A percentile compares a stretch with the other conserved stretches of the same genome.
Conservation (phyloP, 768 basidiomycete genomes). For the Lactifluus subvellereus region DNA sequence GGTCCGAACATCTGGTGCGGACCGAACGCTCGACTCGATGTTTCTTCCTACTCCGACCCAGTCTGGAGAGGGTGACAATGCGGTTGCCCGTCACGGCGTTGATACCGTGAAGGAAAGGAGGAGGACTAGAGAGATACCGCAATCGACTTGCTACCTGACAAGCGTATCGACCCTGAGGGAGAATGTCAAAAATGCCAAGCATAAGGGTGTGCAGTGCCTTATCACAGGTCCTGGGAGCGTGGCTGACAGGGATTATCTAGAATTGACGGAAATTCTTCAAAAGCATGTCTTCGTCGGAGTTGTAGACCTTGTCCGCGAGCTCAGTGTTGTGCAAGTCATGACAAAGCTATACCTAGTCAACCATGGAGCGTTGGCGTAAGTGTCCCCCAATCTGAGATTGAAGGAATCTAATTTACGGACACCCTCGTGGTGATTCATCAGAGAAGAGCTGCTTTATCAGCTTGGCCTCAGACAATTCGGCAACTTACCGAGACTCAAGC, state of each 20-base stretch:
- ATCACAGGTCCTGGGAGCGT: background rate
- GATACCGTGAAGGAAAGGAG: slow-evolving; percentile 7
- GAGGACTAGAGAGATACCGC: slow-evolving; percentile 30
- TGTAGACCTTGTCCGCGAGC: slow-evolving; percentile 64
- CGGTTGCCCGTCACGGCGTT: slow-evolving; percentile 3
- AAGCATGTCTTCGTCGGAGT: slow-evolving; percentile 92
- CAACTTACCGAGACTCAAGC: slow-evolving; percentile 62
- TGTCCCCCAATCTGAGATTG: slow-evolving; percentile 17
- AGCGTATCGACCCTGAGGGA: slow-evolving; percentile 67
- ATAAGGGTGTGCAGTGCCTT: slow-evolving; percentile 48
- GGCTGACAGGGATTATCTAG: slow-evolving; percentile 37
- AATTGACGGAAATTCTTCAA: slow-evolving; percentile 73
- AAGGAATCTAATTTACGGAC: background rate
- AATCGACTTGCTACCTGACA: slow-evolving; percentile 70
- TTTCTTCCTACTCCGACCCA: slow-evolving; percentile 60
- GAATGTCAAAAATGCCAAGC: slow-evolving; percentile 52
- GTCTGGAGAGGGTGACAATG: slow-evolving; percentile 19
- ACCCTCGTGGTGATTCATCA: slow-evolving; percentile 30
- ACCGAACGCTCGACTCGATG: slow-evolving; percentile 94
- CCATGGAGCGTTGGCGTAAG: slow-evolving; percentile 77
- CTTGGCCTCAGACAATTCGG: slow-evolving; percentile 90
- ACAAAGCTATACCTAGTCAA: slow-evolving; percentile 90
- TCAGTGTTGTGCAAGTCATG: slow-evolving; percentile 80
- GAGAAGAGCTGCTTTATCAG: slow-evolving; percentile 95
- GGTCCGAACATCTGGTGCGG: slow-evolving; percentile 81